A percentile compares a stretch with the other conserved stretches of the same genome.
Evolutionary conservation across 2,329 filamentous ascomycete genomes (phyloP).

Genomic region (Myotisia sp.): DNA sequence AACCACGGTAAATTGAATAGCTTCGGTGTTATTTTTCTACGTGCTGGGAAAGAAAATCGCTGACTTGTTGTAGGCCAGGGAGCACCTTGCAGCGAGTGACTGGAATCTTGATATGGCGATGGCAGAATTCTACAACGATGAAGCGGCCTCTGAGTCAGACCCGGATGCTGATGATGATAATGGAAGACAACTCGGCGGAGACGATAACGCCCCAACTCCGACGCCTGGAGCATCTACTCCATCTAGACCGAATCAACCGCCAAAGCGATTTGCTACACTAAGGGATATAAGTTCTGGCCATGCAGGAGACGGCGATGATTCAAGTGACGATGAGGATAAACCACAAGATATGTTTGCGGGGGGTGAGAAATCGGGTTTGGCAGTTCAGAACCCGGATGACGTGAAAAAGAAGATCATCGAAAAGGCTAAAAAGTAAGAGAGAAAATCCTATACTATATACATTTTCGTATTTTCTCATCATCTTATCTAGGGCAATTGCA

Average conservation of each 20-base stretch:
- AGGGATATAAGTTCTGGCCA: constrained; percentile 27
- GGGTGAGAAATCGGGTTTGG: constrained; percentile 54
- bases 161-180: constrained; percentile 15
- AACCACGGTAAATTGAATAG: constrained; percentile 30
- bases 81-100: constrained; percentile 49
- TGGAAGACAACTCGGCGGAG: constrained; percentile 2
- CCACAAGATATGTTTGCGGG: constrained; percentile 48
- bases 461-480: not conserved
- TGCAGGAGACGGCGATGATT: constrained; percentile 23
- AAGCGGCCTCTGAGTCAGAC: constrained; percentile 27
- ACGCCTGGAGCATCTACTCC: not conserved
- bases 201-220: not conserved
- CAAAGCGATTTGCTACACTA: constrained; percentile 36
- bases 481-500: constrained; percentile 9
- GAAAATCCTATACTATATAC: constrained; percentile 5
- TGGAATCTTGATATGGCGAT: constrained; percentile 54
- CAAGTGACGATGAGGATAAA: constrained; percentile 38
- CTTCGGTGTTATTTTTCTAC: constrained; percentile 4
- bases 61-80: constrained; percentile 40
- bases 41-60: constrained; percentile 1
- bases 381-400: constrained; percentile 50
- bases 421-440: constrained; percentile 27
- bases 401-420: constrained; percentile 38
- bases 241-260: constrained; percentile 16
- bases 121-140: constrained; percentile 45